These are phyloP conservation scores for Penicillium psychrofluorescens DNA, from an alignment of 495 filamentous ascomycete species.

Conservation along the genomic window DNA sequence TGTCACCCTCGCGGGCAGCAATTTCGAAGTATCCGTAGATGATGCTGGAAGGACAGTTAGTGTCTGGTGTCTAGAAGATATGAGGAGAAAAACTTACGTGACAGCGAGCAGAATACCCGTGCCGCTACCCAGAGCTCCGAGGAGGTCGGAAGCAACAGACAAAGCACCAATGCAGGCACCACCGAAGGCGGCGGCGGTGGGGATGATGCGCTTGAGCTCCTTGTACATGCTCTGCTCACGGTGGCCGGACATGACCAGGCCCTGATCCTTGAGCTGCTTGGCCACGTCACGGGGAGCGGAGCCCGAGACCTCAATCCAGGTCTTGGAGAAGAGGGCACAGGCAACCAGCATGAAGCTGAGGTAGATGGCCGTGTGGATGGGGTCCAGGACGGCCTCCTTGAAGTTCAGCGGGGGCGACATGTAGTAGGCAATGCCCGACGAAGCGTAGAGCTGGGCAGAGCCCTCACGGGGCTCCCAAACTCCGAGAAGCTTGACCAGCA, in stretches of 20 bases:
- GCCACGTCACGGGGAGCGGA: slow-evolving; percentile 96
- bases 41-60: slow-evolving; percentile 53
- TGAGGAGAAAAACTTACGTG: slow-evolving; percentile 64
- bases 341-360: slow-evolving; percentile 95
- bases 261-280: slow-evolving; percentile 99
- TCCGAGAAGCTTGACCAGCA: slow-evolving; percentile 91
- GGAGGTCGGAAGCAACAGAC: slow-evolving; percentile 88
- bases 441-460: slow-evolving; percentile 86
- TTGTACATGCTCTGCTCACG: slow-evolving; percentile 99
- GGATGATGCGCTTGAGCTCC: slow-evolving; percentile 98
- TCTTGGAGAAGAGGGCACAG: slow-evolving; percentile 99
- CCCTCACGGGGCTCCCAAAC: slow-evolving; percentile 98
- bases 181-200: slow-evolving; percentile 95
- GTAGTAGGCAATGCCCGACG: slow-evolving; percentile 94
- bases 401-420: slow-evolving; percentile 98
- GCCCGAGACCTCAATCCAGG: slow-evolving; percentile 99
- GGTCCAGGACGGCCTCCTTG: slow-evolving; percentile 90
- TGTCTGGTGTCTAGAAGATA: background rate
- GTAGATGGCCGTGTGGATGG: slow-evolving; percentile 93
- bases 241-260: slow-evolving; percentile 98
- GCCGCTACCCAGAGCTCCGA: slow-evolving; percentile 92
- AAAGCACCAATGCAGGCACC: slow-evolving; percentile 98
- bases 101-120: slow-evolving; percentile 98
- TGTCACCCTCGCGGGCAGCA: slow-evolving; percentile 95
- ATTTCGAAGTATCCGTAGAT: slow-evolving; percentile 99